Evolutionary conservation across 768 basidiomycete species (phyloP).

Genomic region (Baorangia bicolor): DNA sequence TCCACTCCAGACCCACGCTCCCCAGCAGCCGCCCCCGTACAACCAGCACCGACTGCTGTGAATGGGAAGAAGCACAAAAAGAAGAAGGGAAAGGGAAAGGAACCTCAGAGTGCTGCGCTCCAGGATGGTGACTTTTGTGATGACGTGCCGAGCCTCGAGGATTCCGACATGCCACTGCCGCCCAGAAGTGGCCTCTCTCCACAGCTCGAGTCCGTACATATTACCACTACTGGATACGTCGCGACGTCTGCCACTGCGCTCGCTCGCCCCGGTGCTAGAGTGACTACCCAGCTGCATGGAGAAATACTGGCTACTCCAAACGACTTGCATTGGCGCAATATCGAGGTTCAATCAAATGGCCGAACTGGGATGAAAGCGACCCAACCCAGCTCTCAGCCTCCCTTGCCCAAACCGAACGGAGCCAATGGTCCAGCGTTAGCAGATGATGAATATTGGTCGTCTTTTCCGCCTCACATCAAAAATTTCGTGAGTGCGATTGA

Average conservation of each 20-base stretch:
- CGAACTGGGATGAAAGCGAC: constrained; percentile 28
- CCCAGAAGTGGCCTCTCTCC: constrained; percentile 41
- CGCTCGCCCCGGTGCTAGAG: constrained; percentile 30
- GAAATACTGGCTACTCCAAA: constrained; percentile 61
- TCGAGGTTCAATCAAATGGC: constrained; percentile 29
- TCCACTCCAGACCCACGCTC: constrained; percentile 6
- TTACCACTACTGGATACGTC: constrained; percentile 45
- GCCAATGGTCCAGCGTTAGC: constrained; percentile 25
- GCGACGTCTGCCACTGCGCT: constrained; percentile 36
- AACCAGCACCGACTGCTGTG: constrained; percentile 2
- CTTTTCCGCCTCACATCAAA: constrained; percentile 64
- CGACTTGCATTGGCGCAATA: constrained; percentile 54
- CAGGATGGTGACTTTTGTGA: constrained; percentile 21
- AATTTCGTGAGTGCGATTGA: constrained; percentile 56
- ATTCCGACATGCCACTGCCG: constrained; percentile 14
- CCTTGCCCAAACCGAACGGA: constrained; percentile 26
- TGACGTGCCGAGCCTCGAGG: constrained; percentile 28
- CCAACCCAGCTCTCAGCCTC: constrained; percentile 13
- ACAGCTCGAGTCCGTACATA: constrained; percentile 47
- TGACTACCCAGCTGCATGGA: constrained; percentile 46
- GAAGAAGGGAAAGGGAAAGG: constrained; percentile 43
- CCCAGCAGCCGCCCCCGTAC: constrained; percentile 4
- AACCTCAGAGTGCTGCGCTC: constrained; percentile 10
- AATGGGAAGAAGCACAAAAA: constrained; percentile 46
- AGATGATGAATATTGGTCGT: constrained; percentile 70